Evolutionary conservation across 352 stramenopile species (phyloP).

Genomic region (Globisporangium cylindrosporum): DNA sequence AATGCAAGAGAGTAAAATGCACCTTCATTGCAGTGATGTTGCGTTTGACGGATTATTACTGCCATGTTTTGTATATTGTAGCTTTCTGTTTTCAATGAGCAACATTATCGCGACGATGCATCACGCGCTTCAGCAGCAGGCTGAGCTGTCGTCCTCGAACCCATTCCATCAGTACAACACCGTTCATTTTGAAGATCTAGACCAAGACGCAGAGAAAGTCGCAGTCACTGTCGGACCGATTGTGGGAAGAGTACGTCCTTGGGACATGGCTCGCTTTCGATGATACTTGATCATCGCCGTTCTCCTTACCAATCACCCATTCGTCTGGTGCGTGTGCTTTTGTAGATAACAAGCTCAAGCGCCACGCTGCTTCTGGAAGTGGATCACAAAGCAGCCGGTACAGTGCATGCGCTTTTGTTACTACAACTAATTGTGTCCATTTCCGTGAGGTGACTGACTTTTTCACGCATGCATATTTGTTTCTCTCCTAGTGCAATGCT

Average conservation of each 20-base stretch:
- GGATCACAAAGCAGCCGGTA: conserved; percentile 16
- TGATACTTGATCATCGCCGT: too few relatives aligned
- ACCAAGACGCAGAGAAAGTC: conserved; percentile 19
- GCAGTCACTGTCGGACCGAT: conserved; percentile 40
- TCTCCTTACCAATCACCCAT: background rate
- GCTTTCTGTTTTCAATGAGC: conserved; percentile 47
- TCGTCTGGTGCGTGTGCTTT: background rate
- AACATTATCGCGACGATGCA: conserved; percentile 33
- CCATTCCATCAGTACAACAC: conserved; percentile 34
- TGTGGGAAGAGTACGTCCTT: conserved; percentile 27
- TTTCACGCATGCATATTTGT: too few relatives aligned
- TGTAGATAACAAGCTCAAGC: conserved; percentile 20
- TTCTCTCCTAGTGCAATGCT: conserved; percentile 22
- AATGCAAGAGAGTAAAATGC: background rate
- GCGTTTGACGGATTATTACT: background rate
- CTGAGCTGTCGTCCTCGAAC: conserved; percentile 4
- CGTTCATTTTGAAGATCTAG: conserved; percentile 25
- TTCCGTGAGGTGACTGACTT: background rate
- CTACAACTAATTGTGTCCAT: background rate
- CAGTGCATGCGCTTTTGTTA: background rate
- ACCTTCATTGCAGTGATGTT: background rate
- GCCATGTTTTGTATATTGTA: conserved; percentile 8
- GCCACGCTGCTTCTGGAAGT: conserved; percentile 43
- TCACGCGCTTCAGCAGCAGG: conserved; percentile 22
- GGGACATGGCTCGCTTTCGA: background rate